Conservation (phyloP, 2,329 filamentous ascomycete genomes). For the Ophiostoma australiae region DNA sequence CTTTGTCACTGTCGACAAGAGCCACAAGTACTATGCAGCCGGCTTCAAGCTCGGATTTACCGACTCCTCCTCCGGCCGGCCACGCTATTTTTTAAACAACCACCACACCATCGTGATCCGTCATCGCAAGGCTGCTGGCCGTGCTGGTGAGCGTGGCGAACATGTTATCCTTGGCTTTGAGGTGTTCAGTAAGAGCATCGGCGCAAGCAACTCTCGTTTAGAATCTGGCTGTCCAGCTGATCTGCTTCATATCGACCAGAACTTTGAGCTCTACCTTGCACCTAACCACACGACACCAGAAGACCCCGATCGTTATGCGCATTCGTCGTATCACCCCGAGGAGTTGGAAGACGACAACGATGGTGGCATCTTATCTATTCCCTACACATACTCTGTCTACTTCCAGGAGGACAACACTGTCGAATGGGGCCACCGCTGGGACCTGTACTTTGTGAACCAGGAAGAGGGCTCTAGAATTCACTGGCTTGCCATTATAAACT, state of each 20-base stretch:
- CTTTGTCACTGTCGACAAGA: slow-evolving; percentile 81
- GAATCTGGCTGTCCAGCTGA: slow-evolving; percentile 63
- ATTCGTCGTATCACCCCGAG: slow-evolving; percentile 56
- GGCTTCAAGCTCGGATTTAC: slow-evolving; percentile 84
- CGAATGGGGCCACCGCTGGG: slow-evolving; percentile 82
- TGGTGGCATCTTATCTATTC: slow-evolving; percentile 63
- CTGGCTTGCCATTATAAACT: slow-evolving; percentile 85
- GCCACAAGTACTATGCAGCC: slow-evolving; percentile 79
- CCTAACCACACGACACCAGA: slow-evolving; percentile 55
- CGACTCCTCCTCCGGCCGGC: slow-evolving; percentile 56
- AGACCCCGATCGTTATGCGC: slow-evolving; percentile 43
- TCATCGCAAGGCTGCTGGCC: slow-evolving; percentile 66
- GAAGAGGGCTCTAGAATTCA: slow-evolving; percentile 76
- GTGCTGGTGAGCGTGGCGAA: slow-evolving; percentile 62
- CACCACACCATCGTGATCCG: slow-evolving; percentile 81
- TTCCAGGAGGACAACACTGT: slow-evolving; percentile 76
- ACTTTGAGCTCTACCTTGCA: slow-evolving; percentile 64
- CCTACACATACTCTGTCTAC: slow-evolving; percentile 86
- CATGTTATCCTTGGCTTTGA: slow-evolving; percentile 86
- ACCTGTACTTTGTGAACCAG: slow-evolving; percentile 84
- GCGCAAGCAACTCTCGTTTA: slow-evolving; percentile 53
- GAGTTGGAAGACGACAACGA: slow-evolving; percentile 55
- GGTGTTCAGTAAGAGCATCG: slow-evolving; percentile 81
- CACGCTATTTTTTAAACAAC: slow-evolving; percentile 75
- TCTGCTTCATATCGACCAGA: slow-evolving; percentile 57